Evolutionary conservation across 805 yeast genomes (phyloP).

Genomic region (Groenewaldozyma tartarivorans): DNA sequence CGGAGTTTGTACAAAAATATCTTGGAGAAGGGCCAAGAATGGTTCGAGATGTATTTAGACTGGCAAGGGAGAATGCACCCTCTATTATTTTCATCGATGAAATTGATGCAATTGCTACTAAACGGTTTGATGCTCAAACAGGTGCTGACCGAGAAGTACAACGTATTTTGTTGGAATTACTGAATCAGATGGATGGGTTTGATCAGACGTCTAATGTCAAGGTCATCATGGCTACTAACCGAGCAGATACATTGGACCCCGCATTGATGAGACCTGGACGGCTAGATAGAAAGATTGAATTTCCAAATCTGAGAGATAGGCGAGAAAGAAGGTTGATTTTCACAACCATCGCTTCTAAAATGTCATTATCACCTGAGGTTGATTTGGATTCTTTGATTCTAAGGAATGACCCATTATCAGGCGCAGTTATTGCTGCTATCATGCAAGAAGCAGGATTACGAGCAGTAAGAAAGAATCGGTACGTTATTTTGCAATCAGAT

Average conservation of each 20-base stretch:
- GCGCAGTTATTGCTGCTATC: conserved; percentile 94
- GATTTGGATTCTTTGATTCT: conserved; percentile 90
- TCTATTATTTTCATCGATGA: conserved; percentile 96
- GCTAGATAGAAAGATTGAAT: conserved; percentile 95
- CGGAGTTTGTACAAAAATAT: conserved; percentile 96
- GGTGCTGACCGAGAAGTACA: conserved; percentile 99
- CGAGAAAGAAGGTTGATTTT: conserved; percentile 96
- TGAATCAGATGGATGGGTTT: conserved; percentile 99
- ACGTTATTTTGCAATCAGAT: conserved; percentile 91
- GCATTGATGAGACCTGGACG: conserved; percentile 98
- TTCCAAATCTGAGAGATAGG: conserved; percentile 92
- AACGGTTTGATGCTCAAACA: conserved; percentile 98
- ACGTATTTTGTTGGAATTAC: conserved; percentile 87
- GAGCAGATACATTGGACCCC: conserved; percentile 99
- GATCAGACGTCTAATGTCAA: conserved; percentile 93
- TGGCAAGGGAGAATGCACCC: conserved; percentile 96
- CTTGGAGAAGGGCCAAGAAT: conserved; percentile 99
- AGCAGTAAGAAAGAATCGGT: conserved; percentile 96
- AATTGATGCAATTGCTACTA: conserved; percentile 97
- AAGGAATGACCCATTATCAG: conserved; percentile 94
- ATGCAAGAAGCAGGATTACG: conserved; percentile 99
- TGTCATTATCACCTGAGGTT: conserved; percentile 97
- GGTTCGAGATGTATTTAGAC: conserved; percentile 96
- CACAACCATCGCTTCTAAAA: conserved; percentile 89
- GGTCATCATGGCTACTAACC: conserved; percentile 98